Conservation (phyloP, 78 protist genomes). For the Dictyostelium intermedium region DNA sequence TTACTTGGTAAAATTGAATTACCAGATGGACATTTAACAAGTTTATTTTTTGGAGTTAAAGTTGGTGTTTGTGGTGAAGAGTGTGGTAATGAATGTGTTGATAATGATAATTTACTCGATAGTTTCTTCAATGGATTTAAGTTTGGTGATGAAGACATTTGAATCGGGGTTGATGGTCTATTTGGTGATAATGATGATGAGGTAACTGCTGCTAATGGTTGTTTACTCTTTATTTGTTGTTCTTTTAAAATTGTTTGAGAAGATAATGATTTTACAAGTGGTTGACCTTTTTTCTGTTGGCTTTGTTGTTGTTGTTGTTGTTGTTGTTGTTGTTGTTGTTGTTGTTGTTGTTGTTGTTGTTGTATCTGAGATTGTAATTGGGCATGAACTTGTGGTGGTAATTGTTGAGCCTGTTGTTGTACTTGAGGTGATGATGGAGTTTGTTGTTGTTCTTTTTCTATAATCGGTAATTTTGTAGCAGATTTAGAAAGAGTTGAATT, state of each 20-base stretch:
- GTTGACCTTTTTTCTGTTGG: not conserved
- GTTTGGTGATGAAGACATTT: conserved; percentile 12
- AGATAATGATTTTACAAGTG: not conserved
- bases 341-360: not conserved
- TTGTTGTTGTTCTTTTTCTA: not conserved
- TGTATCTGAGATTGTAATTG: not conserved
- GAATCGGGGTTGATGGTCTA: conserved; percentile 18
- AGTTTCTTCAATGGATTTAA: not conserved
- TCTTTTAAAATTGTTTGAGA: not conserved
- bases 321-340: not conserved
- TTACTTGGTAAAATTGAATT: not conserved
- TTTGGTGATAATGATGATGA: not conserved
- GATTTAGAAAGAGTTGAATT: not conserved
- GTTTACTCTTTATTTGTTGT: not conserved
- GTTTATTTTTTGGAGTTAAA: not conserved
- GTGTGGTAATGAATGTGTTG: conserved; percentile 16
- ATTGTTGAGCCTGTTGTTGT: not conserved
- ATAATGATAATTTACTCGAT: not conserved
- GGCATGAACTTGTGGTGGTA: not conserved
- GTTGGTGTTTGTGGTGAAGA: not conserved
- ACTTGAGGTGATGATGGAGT: not conserved
- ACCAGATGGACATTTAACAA: conserved; percentile 11
- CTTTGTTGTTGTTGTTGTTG: no score
- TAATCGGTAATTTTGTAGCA: not conserved
- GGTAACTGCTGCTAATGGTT: not conserved